Evolutionary conservation across 441 rosid genomes (phyloP), one percentile per base, ranked within the genome.

Genomic region (Raphanus hybrid): DNA sequence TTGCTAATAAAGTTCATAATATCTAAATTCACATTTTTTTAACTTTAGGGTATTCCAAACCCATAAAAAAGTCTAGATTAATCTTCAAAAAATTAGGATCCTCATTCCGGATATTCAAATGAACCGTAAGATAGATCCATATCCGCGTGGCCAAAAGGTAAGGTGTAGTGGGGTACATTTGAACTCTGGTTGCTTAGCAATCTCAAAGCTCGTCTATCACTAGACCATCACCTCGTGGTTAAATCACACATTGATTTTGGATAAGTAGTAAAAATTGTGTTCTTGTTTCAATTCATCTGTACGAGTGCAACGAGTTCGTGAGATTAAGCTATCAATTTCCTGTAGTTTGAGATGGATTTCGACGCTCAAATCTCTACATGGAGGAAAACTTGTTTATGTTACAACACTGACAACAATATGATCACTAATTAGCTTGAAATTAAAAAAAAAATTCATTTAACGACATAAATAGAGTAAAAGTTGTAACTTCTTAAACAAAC

Each of bases 401-500:
- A 43, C 75, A 60, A 26, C 41, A 9, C 29, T 71, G 0, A 10
- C n/a, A 61, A 71, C 16, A 45, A 10, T 11, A 62, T 12, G 10
- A 73, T 62, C 35, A 52, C 11, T n/a, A 35, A 35, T 37, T 54
- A 32, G 0, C 39, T 11, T 39, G 20, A 57, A 66, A 16, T 8
- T 10, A 3, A 26, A 16, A 14, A 26, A 10, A 35, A 9, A 15
- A 20, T 27, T 18, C 37, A 39, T 15, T 58, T n/a, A n/a, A 67
- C 61, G 61, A 2, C 43, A 35, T 6, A 23, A 62, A 69, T 35
- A 62, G 45, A 52, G 35, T 52, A 20, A 5, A 34, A 5, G 18
- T 12, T 39, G 67, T 70, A 15, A 69, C 41, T 27, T 1, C 41
- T 69, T 34, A 75, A 69, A 27, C 26, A 34, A 3, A 76, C 27